A percentile compares a stretch with the other conserved stretches of the same genome.
Conservation (phyloP, 2,329 filamentous ascomycete genomes). For the Monilinia fructigena region DNA sequence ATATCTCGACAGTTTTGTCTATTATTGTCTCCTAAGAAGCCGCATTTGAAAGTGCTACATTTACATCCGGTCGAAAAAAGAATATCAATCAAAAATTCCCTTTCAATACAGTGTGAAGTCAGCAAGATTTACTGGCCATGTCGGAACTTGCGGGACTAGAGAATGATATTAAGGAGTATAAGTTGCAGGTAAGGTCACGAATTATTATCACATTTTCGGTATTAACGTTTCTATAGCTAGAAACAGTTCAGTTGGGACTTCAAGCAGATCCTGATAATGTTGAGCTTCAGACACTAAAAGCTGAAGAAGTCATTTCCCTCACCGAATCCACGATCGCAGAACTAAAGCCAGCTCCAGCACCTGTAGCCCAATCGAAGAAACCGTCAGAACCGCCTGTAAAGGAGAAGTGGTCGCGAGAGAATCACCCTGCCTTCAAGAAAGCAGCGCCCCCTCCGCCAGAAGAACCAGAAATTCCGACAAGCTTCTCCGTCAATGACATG, state of each 20-base stretch:
- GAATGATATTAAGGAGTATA: conserved; percentile 57
- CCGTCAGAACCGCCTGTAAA: conserved; percentile 54
- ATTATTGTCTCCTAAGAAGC: background rate
- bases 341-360: conserved; percentile 52
- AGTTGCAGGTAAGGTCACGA: conserved; percentile 49
- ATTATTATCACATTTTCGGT: background rate
- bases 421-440: conserved; percentile 74
- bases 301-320: conserved; percentile 75
- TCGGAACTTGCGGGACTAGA: conserved; percentile 40
- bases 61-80: background rate
- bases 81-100: background rate
- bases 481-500: conserved; percentile 83
- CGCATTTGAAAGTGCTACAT: background rate
- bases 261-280: conserved; percentile 77
- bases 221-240: conserved; percentile 55
- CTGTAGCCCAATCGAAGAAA: conserved; percentile 40
- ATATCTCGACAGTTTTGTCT: background rate
- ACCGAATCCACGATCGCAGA: conserved; percentile 80
- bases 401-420: conserved; percentile 77
- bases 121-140: conserved; percentile 1
- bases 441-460: conserved; percentile 50
- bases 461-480: conserved; percentile 50
- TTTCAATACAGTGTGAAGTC: background rate
- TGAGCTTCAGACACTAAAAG: conserved; percentile 73
- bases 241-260: conserved; percentile 72